phyloP scores from a whole-genome alignment of 2,329 filamentous ascomycete genomes.

The Colletotrichum sp. region DNA sequence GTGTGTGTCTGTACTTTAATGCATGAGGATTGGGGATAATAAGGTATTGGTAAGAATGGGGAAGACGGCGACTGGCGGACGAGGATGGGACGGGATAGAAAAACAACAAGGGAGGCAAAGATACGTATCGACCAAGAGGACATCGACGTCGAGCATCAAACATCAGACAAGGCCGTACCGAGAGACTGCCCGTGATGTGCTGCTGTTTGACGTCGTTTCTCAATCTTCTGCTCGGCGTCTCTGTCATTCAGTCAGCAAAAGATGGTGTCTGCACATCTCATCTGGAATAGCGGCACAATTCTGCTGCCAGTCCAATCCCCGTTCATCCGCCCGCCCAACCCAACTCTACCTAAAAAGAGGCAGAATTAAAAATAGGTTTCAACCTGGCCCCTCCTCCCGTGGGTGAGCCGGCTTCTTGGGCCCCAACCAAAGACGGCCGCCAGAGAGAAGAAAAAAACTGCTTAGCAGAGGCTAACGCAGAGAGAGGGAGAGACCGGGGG shows the following conservation, averaged over 20 bases:
- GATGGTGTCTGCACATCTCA: not conserved
- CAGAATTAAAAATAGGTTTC: constrained; percentile 10
- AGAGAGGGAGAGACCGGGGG: not conserved
- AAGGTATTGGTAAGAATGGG: not conserved
- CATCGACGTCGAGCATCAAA: not conserved
- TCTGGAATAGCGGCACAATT: not conserved
- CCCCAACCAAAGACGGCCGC: constrained; percentile 14
- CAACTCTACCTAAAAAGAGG: not conserved
- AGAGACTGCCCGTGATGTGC: not conserved
- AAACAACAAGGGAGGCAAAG: not conserved
- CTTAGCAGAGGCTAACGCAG: not conserved
- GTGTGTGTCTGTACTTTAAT: not conserved
- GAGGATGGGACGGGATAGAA: constrained; percentile 3
- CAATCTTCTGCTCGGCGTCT: not conserved
- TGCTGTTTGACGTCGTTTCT: not conserved
- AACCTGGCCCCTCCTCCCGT: constrained; percentile 13
- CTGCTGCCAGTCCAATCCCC: not conserved
- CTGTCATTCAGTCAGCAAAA: not conserved
- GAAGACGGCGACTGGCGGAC: not conserved
- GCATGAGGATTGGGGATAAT: not conserved
- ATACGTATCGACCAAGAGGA: constrained; percentile 2
- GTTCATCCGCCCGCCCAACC: not conserved
- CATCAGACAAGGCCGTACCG: not conserved
- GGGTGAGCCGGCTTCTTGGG: constrained; percentile 21
- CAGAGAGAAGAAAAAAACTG: not conserved